Base-by-base conservation (phyloP, 805 yeast genomes). In the Isabelozyma rhagii region DNA sequence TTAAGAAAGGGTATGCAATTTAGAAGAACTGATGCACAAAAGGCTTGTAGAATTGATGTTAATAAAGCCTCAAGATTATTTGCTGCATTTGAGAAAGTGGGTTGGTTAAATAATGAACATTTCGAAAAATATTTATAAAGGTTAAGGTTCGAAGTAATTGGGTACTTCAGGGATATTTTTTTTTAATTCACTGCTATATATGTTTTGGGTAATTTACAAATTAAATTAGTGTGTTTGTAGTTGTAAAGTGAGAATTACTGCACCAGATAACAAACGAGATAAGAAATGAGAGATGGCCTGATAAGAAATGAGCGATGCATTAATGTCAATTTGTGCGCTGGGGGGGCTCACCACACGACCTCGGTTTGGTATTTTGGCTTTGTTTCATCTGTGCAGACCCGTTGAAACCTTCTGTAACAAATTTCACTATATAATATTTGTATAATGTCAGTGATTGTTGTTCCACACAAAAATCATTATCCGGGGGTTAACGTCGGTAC, bases 1-100 rank as follows among this genome's bases (percentile, higher is more conserved):
- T 68, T 84, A 59, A 82, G 81, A 58, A 72, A 75, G 46, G 85
- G 85, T 28, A 74, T 84, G 62, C 93, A 94, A 27, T 93, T 93
- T 71, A 84, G 97, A 71, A 85, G 97, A 71, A 94, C 98, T 0
- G 99, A 93, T 69, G 96, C 97, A 7, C 98, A 93, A 70, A 94
- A 94, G 74, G 97, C 97, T 5, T 93, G 98, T 67, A 82, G 96
- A 55, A 92, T 94, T 56, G 98, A 94, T 68, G 98, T 93, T 43
- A 94, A 94, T 69, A 94, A 94, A 68, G 97, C 97, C 1, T 86
- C 96, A 45, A 80, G 97, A 56, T 74, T 93, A 48, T 93, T 82
- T 72, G 96, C 93, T 27, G 90, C 97, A 18, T 94, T 83, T 63
- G 96, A 93, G 66, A 83, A 82, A 65, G 93, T 88, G 43, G 97